These are phyloP conservation scores for Globisporangium paroecandrum DNA, from an alignment of 352 stramenopile genomes.

Conservation along the genomic window DNA sequence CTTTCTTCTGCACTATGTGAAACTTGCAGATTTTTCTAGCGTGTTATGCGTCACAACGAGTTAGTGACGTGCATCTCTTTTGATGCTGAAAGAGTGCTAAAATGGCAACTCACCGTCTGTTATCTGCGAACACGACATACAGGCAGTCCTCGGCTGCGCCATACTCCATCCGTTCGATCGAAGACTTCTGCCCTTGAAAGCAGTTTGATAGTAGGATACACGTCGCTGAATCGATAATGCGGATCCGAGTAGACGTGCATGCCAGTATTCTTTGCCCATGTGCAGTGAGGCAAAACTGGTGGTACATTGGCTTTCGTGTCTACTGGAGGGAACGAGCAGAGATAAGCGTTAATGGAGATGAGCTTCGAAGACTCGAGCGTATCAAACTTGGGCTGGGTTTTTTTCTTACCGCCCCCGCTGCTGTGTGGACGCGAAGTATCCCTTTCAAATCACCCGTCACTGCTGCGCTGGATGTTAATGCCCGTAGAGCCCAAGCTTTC, in stretches of 20 bases:
- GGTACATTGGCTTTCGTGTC: constrained; percentile 33
- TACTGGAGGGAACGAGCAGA: constrained; percentile 11
- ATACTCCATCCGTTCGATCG: constrained; percentile 35
- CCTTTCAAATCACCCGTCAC: constrained; percentile 36
- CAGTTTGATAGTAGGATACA: constrained; percentile 27
- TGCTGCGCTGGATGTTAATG: constrained; percentile 17
- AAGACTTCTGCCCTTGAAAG: constrained; percentile 19
- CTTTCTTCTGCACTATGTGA: constrained; percentile 24
- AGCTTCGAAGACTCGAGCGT: not conserved
- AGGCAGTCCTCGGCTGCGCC: constrained; percentile 24
- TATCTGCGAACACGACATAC: constrained; percentile 28
- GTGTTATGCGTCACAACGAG: not conserved
- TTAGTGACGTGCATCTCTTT: not conserved
- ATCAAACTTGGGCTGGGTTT: not conserved
- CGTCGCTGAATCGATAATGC: constrained; percentile 33
- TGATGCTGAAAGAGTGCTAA: not conserved
- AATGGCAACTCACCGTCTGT: constrained; percentile 22
- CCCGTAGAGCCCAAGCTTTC: constrained; percentile 48
- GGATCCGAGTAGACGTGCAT: constrained; percentile 27
- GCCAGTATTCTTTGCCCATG: constrained; percentile 33
- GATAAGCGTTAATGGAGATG: not conserved
- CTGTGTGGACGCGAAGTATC: constrained; percentile 50
- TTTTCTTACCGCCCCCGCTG: constrained; percentile 24
- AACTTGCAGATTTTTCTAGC: constrained; percentile 32
- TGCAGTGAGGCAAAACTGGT: constrained; percentile 29